Conservation (phyloP, 257 asterid genomes). For the Coffea eugenioides region DNA sequence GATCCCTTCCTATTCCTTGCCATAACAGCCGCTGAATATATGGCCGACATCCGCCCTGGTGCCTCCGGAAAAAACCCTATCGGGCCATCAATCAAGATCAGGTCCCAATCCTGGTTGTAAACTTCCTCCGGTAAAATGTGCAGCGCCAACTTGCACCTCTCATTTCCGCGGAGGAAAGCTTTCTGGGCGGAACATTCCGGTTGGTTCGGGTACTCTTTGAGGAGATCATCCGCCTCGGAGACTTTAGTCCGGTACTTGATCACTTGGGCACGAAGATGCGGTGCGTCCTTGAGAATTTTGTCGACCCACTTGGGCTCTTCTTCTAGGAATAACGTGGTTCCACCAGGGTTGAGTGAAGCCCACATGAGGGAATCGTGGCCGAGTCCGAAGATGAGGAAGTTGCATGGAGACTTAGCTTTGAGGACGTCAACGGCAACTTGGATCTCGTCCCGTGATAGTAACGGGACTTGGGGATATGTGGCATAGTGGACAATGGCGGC, state of each 20-base stretch:
- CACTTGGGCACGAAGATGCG: slow-evolving; percentile 48
- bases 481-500: slow-evolving; percentile 36
- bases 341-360: slow-evolving; percentile 45
- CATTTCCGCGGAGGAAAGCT: slow-evolving; percentile 63
- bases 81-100: slow-evolving; percentile 91
- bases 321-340: slow-evolving; percentile 76
- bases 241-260: slow-evolving; percentile 61
- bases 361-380: slow-evolving; percentile 57
- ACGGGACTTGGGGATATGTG: slow-evolving; percentile 28
- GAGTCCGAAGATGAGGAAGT: slow-evolving; percentile 82
- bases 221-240: slow-evolving; percentile 53
- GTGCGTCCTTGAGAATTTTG: slow-evolving; percentile 49
- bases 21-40: slow-evolving; percentile 89
- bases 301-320: slow-evolving; percentile 76
- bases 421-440: slow-evolving; percentile 36
- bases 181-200: slow-evolving; percentile 51
- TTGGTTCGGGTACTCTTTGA: slow-evolving; percentile 38
- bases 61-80: slow-evolving; percentile 73
- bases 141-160: slow-evolving; percentile 64
- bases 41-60: slow-evolving; percentile 92
- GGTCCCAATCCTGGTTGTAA: slow-evolving; percentile 79
- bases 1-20: slow-evolving; percentile 65
- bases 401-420: slow-evolving; percentile 36
- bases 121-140: slow-evolving; percentile 64
- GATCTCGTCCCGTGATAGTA: slow-evolving; percentile 27